Conservation (phyloP, 176 grass and related monocot genomes). For the Raddia guianensis region DNA sequence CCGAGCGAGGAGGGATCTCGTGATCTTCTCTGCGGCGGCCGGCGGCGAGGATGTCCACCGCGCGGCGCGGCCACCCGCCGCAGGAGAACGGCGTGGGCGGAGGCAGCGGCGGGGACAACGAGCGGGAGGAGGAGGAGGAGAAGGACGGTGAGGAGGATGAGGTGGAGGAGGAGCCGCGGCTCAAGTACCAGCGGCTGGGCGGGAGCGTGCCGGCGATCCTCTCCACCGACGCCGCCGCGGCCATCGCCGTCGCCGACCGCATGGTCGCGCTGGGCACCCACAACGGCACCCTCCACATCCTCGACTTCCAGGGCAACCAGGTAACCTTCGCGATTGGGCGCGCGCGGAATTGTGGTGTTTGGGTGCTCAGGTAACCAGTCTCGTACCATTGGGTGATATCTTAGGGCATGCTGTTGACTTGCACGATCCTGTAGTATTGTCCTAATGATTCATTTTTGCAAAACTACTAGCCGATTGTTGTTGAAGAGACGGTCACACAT, state of each 20-base stretch:
- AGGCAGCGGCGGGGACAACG: slow-evolving; percentile 45
- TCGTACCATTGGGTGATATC: slow-evolving; percentile 28
- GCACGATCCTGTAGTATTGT: background rate
- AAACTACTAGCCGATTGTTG: slow-evolving; percentile 38
- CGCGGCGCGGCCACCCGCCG: slow-evolving; percentile 41
- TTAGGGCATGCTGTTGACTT: background rate
- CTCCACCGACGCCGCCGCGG: slow-evolving; percentile 72
- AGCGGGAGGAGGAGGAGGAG: slow-evolving; percentile 47
- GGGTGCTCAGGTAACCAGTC: background rate
- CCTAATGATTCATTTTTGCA: background rate
- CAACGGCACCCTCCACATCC: slow-evolving; percentile 89
- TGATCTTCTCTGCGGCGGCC: slow-evolving; percentile 15
- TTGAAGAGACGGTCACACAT: background rate
- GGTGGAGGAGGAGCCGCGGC: slow-evolving; percentile 83
- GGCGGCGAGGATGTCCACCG: slow-evolving; percentile 51
- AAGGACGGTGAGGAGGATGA: slow-evolving; percentile 48
- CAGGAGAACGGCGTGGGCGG: slow-evolving; percentile 67
- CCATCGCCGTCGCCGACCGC: slow-evolving; percentile 86
- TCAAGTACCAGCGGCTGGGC: slow-evolving; percentile 94
- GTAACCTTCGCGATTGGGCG: slow-evolving; percentile 37
- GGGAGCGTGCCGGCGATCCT: slow-evolving; percentile 82
- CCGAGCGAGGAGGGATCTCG: slow-evolving; percentile 34
- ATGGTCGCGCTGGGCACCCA: slow-evolving; percentile 94
- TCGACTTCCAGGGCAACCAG: slow-evolving; percentile 99
- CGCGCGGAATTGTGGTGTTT: slow-evolving; percentile 28